These are phyloP conservation scores for Tanozyma kutaoensis DNA, from an alignment of 805 yeast species.

Conservation along the genomic window DNA sequence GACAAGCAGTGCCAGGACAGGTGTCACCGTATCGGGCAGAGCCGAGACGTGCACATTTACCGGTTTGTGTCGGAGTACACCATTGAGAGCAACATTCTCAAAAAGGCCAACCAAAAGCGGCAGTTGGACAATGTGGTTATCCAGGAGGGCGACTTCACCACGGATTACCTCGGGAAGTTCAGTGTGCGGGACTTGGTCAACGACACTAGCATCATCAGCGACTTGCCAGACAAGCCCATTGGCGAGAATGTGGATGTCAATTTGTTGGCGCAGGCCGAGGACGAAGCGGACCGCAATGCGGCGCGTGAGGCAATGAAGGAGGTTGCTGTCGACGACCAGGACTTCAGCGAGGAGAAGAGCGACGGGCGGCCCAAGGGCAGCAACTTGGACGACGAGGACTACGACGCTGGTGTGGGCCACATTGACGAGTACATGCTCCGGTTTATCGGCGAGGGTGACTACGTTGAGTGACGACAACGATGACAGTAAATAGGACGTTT, in stretches of 20 bases:
- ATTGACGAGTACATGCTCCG: constrained; percentile 95
- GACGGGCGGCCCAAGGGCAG: constrained; percentile 8
- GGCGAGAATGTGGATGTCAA: constrained; percentile 28
- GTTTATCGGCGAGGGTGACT: constrained; percentile 74
- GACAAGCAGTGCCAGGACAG: constrained; percentile 98
- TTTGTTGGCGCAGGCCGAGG: constrained; percentile 85
- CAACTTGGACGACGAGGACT: constrained; percentile 27
- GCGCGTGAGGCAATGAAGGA: constrained; percentile 56
- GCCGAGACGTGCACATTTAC: constrained; percentile 94
- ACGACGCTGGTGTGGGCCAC: constrained; percentile 60
- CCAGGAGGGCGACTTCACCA: constrained; percentile 96
- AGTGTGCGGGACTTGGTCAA: constrained; percentile 81
- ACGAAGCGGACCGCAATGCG: constrained; percentile 79
- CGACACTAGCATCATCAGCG: constrained; percentile 28
- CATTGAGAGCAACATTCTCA: constrained; percentile 86
- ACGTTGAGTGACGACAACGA: too few relatives aligned
- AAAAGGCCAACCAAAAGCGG: constrained; percentile 89
- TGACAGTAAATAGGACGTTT: too few relatives aligned
- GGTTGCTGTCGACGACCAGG: constrained; percentile 72
- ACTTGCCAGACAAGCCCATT: constrained; percentile 28
- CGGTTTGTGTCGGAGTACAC: constrained; percentile 93
- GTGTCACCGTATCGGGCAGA: constrained; percentile 97
- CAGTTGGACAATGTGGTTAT: constrained; percentile 89
- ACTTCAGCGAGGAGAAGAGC: constrained; percentile 33
- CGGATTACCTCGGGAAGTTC: constrained; percentile 84